phyloP scores from a whole-genome alignment of 176 grass and related monocot genomes.

The Zea luxurians region DNA sequence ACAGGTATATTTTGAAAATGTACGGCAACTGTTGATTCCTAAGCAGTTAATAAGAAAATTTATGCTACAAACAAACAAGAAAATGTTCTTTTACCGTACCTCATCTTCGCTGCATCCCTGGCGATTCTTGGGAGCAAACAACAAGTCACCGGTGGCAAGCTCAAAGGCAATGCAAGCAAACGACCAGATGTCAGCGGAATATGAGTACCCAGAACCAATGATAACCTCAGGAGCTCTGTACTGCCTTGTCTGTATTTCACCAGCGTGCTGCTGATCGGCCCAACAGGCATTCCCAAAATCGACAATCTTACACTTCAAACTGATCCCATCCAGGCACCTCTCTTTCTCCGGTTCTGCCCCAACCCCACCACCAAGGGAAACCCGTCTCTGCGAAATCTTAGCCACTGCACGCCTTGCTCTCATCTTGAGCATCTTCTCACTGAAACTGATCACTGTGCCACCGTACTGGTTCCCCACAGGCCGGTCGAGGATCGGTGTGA shows the following conservation, averaged over 20 bases:
- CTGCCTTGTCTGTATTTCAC: slow-evolving; percentile 92
- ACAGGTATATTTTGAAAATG: background rate
- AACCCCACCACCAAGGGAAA: slow-evolving; percentile 60
- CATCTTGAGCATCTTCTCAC: slow-evolving; percentile 78
- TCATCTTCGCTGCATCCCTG: slow-evolving; percentile 82
- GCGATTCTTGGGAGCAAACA: slow-evolving; percentile 72
- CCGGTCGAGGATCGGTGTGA: slow-evolving; percentile 67
- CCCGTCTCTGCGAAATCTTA: slow-evolving; percentile 63
- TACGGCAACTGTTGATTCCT: background rate
- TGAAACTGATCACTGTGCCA: slow-evolving; percentile 44
- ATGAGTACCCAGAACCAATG: slow-evolving; percentile 75
- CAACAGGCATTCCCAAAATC: slow-evolving; percentile 92
- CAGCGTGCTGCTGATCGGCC: slow-evolving; percentile 56
- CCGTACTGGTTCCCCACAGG: slow-evolving; percentile 54
- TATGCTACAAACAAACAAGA: slow-evolving; percentile 8
- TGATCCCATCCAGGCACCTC: slow-evolving; percentile 78
- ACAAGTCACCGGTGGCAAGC: slow-evolving; percentile 82
- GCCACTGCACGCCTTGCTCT: slow-evolving; percentile 59
- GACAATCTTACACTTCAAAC: slow-evolving; percentile 88
- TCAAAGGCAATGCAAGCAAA: slow-evolving; percentile 92
- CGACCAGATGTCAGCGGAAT: slow-evolving; percentile 84
- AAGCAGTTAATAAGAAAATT: background rate
- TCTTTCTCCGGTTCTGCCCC: slow-evolving; percentile 46
- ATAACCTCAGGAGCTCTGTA: slow-evolving; percentile 92
- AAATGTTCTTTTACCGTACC: slow-evolving; percentile 45